Evolutionary conservation across 2,329 filamentous ascomycete genomes (phyloP), one percentile per base, ranked within the genome.

Genomic region (Nemania bipapillata): DNA sequence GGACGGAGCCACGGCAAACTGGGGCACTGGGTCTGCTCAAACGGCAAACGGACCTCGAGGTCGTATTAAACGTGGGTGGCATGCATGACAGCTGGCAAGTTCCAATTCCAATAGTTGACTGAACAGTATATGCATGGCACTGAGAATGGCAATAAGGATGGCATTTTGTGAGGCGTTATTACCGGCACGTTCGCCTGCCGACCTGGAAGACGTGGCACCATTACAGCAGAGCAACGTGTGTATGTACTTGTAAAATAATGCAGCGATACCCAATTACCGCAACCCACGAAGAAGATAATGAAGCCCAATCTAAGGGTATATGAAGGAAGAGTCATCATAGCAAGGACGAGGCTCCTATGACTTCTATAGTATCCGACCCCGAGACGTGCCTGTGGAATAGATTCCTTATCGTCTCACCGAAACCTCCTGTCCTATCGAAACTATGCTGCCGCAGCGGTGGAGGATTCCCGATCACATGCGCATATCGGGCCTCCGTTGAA

Each of bases 221-320:
- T 65, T 60, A 35, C 53, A 28, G 32, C 54, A 20, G 53, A 15
- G 4, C 40, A 4, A 15, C 57, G 54, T 52, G 50, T 28, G 52
- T n/a, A n/a, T n/a, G n/a, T n/a, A n/a, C n/a, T n/a, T n/a, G n/a
- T 37, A 20, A 65, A 65, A 42, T n/a, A 22, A 70, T 66, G 68
- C 58, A 63, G 12, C 60, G 58, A 37, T 70, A 37, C 68, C 68
- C 65, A 63, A 70, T 42, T 37, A 57, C 40, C 20, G 32, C 60
- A 20, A 42, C 30, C 20, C 37, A 22, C 15, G 20, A 35, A 45
- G 26, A 52, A 45, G 26, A 52, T 28, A 22, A 65, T 56, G 53
- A 40, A 28, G 65, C 68, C 68, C 40, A 70, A 68, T 28, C 15
- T 26, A 20, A 42, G 53, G 22, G 49, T 70, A 70, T 70, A 70